A percentile compares a stretch with the other conserved stretches of the same genome.
phyloP scores from a whole-genome alignment of 2,329 filamentous ascomycete species.

The Chaetomium sp. region DNA sequence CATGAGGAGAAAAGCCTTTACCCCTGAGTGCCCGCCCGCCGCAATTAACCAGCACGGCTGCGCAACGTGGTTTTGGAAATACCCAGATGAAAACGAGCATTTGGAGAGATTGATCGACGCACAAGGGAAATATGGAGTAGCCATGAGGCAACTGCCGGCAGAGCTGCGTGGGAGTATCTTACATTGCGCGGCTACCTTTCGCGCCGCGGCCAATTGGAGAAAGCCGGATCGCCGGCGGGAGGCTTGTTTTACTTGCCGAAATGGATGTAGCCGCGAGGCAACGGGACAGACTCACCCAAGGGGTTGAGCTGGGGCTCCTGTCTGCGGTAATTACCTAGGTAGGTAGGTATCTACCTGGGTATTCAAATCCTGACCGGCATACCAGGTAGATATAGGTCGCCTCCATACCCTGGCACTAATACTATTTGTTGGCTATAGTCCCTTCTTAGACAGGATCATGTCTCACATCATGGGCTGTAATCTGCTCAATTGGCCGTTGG shows the following conservation, averaged over 20 bases:
- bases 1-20: slow-evolving; percentile 16
- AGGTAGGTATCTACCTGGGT: too few relatives aligned
- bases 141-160: slow-evolving; percentile 10
- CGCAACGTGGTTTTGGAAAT: slow-evolving; percentile 10
- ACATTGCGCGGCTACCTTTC: neutral
- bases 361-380: neutral
- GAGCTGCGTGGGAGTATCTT: neutral
- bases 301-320: too few relatives aligned
- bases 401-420: neutral
- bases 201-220: neutral
- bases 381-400: neutral
- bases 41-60: slow-evolving; percentile 4
- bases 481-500: too few relatives aligned
- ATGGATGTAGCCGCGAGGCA: neutral
- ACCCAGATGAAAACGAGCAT: slow-evolving; percentile 19
- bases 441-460: too few relatives aligned
- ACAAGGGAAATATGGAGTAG: too few relatives aligned
- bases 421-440: too few relatives aligned
- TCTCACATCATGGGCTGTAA: too few relatives aligned
- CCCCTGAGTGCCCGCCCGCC: slow-evolving; percentile 11
- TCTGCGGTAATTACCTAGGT: neutral
- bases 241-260: neutral
- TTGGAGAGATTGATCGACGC: slow-evolving; percentile 5
- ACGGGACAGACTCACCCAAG: neutral
- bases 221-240: neutral